A percentile compares a stretch with the other conserved stretches of the same genome.
Conservation (phyloP, 148 eudicot species). For the Linanthus parryae region DNA sequence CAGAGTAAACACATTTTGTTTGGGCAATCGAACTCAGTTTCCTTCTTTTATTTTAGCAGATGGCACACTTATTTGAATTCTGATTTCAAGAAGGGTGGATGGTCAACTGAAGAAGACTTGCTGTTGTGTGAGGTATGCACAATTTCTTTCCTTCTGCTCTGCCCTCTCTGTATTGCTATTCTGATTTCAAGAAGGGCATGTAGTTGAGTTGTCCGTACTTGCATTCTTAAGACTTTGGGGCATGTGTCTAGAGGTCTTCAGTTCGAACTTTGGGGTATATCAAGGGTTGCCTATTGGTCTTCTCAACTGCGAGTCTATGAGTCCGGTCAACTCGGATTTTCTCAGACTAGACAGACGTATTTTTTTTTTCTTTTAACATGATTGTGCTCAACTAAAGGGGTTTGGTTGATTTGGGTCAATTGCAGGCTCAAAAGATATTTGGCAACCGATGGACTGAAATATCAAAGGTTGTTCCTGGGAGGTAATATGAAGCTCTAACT, state of each 20-base stretch:
- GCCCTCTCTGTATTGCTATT: too few relatives aligned
- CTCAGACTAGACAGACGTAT: not conserved
- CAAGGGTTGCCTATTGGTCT: too few relatives aligned
- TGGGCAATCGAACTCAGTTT: not conserved
- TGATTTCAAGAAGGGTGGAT: constrained; percentile 92
- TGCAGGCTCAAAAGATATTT: constrained; percentile 90
- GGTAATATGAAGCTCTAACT: constrained; percentile 34
- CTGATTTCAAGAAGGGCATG: too few relatives aligned
- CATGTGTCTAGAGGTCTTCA: too few relatives aligned
- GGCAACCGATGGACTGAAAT: constrained; percentile 99
- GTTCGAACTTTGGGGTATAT: too few relatives aligned
- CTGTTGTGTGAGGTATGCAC: constrained; percentile 80
- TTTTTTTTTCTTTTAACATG: not conserved
- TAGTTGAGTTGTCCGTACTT: too few relatives aligned
- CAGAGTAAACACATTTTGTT: constrained; percentile 8
- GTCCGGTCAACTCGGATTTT: too few relatives aligned
- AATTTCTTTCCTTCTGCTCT: too few relatives aligned
- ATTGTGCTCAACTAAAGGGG: too few relatives aligned
- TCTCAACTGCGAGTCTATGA: too few relatives aligned
- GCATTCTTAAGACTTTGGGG: too few relatives aligned
- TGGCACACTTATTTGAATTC: constrained; percentile 96
- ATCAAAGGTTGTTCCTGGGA: constrained; percentile 95
- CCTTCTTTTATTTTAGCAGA: constrained; percentile 29
- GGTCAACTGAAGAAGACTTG: constrained; percentile 97
- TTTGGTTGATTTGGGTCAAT: constrained; percentile 11